A percentile compares a stretch with the other conserved stretches of the same genome.
Conservation (phyloP, 2,329 filamentous ascomycete genomes). For the Xylariaceae sp. region DNA sequence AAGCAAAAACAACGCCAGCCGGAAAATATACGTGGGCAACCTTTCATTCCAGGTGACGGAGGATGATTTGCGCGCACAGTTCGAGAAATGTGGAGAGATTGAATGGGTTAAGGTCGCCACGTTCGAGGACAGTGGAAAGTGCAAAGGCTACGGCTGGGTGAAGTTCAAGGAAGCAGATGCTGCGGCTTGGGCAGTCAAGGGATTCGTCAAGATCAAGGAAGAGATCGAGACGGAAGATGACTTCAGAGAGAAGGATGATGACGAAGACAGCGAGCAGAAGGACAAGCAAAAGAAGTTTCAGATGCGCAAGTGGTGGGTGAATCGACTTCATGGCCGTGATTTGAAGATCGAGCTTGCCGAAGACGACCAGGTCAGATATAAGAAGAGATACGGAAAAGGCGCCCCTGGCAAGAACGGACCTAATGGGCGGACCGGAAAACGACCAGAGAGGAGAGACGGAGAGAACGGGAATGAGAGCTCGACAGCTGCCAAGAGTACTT, state of each 20-base stretch:
- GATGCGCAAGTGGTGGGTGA: conserved; percentile 75
- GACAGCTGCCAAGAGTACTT: neutral
- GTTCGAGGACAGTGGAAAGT: conserved; percentile 95
- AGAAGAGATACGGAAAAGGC: conserved; percentile 85
- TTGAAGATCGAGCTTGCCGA: conserved; percentile 91
- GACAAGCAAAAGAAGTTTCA: conserved; percentile 51
- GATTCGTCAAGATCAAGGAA: conserved; percentile 69
- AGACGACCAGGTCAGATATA: conserved; percentile 81
- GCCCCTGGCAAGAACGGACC: conserved; percentile 47
- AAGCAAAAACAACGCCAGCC: conserved; percentile 52
- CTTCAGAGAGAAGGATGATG: conserved; percentile 45
- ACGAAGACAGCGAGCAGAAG: conserved; percentile 37
- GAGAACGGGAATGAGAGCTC: conserved; percentile 1
- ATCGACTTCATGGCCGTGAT: conserved; percentile 71
- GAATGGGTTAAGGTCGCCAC: conserved; percentile 83
- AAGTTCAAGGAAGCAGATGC: conserved; percentile 76
- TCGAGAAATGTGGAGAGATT: conserved; percentile 77
- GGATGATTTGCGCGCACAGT: conserved; percentile 75
- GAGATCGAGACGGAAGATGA: conserved; percentile 58
- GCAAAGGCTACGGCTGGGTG: conserved; percentile 96
- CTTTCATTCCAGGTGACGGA: conserved; percentile 76
- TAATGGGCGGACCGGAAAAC: conserved; percentile 26
- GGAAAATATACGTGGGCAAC: conserved; percentile 88
- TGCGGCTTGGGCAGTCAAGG: conserved; percentile 71
- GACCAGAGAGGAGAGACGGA: conserved; percentile 5